Percentiles rank a stretch among this genome's conserved stretches.
Conservation (phyloP, 2,329 filamentous ascomycete genomes). For the Paecilomyces sp. region DNA sequence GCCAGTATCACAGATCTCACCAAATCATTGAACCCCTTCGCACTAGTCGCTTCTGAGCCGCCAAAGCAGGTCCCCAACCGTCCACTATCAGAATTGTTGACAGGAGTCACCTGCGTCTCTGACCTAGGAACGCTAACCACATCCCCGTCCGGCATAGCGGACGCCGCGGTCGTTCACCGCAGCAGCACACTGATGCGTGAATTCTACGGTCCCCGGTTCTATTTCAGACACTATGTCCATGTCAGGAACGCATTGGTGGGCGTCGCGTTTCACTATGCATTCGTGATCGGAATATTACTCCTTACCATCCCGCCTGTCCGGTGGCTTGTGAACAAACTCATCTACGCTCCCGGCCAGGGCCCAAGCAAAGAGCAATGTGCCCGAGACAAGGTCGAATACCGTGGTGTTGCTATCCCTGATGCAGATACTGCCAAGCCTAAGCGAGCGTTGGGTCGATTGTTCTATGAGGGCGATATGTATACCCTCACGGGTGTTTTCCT, state of each 20-base stretch:
- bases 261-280: conserved; percentile 41
- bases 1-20: conserved; percentile 40
- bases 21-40: conserved; percentile 44
- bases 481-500: conserved; percentile 36
- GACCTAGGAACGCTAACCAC: conserved; percentile 54
- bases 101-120: conserved; percentile 34
- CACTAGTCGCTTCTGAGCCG: conserved; percentile 39
- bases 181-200: conserved; percentile 52
- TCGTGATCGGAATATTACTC: conserved; percentile 40
- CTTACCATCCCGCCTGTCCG: conserved; percentile 48
- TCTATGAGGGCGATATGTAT: conserved; percentile 37
- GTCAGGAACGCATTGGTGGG: conserved; percentile 44
- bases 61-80: conserved; percentile 23
- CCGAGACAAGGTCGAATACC: conserved; percentile 34
- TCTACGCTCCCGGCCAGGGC: conserved; percentile 46
- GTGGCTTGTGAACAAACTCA: conserved; percentile 39
- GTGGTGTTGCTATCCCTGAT: conserved; percentile 40
- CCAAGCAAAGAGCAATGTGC: conserved; percentile 36
- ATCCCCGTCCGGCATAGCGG: conserved; percentile 45
- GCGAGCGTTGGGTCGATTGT: conserved; percentile 35
- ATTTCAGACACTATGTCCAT: conserved; percentile 50
- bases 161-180: conserved; percentile 52
- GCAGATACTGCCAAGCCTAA: conserved; percentile 24
- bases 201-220: conserved; percentile 53
- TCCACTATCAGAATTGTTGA: conserved; percentile 20